Percentiles rank a stretch among this genome's conserved stretches.
phyloP scores from a whole-genome alignment of 208 protist species.

The Leishmania guyanensis region DNA sequence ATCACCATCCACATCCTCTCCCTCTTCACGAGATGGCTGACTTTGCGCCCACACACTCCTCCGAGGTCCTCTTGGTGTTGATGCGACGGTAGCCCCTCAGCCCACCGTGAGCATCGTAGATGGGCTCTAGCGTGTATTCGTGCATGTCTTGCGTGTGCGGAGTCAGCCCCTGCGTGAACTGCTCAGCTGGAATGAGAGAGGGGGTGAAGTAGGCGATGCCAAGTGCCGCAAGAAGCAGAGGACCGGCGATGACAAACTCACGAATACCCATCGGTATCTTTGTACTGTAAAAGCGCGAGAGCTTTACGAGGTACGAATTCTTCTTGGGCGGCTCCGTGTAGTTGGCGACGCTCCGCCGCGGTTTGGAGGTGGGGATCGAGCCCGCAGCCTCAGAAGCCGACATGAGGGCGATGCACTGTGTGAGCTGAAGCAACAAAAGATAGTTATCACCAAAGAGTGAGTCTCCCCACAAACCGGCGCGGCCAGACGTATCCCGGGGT shows the following conservation, averaged over 20 bases:
- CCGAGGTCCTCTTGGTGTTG: conserved; percentile 20
- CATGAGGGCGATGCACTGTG: background rate
- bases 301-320: conserved; percentile 66
- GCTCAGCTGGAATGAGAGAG: conserved; percentile 59
- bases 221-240: conserved; percentile 63
- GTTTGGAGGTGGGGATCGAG: background rate
- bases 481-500: background rate
- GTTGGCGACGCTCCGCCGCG: conserved; percentile 64
- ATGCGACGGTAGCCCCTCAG: conserved; percentile 83
- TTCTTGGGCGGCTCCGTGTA: conserved; percentile 71
- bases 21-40: background rate
- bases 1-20: background rate
- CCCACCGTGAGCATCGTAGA: conserved; percentile 73
- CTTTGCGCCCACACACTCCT: background rate
- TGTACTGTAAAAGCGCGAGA: conserved; percentile 74
- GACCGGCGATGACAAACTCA: conserved; percentile 82
- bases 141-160: conserved; percentile 75
- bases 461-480: background rate
- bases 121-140: conserved; percentile 76
- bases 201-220: conserved; percentile 75
- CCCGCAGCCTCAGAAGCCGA: background rate
- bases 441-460: background rate
- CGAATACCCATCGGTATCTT: conserved; percentile 84
- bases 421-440: background rate
- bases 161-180: conserved; percentile 69